phyloP scores from a whole-genome alignment of 1,284 basidiomycete genomes.

The Polyporus tsugae region DNA sequence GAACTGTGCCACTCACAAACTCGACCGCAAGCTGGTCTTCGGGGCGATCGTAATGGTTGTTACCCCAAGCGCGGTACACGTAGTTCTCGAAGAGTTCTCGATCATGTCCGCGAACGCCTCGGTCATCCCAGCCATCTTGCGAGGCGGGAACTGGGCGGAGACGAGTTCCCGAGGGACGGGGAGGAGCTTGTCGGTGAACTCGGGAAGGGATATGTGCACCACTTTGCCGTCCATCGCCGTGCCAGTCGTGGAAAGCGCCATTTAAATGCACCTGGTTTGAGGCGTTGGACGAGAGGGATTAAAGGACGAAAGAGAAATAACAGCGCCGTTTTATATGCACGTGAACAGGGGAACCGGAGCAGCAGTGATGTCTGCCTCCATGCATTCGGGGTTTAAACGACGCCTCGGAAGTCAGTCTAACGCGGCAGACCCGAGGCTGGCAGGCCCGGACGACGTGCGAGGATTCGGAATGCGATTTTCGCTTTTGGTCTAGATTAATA shows the following conservation, averaged over 20 bases:
- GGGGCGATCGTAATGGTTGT: not conserved
- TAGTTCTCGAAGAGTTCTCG: not conserved
- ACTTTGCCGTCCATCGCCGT: not conserved
- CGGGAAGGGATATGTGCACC: not conserved
- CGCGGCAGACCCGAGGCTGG: too few relatives aligned
- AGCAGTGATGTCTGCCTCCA: too few relatives aligned
- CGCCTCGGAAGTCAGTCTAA: too few relatives aligned
- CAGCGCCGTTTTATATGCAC: too few relatives aligned
- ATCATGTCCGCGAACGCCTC: not conserved
- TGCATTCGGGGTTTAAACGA: too few relatives aligned
- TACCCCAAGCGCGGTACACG: not conserved
- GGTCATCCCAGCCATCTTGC: not conserved
- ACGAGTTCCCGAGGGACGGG: not conserved
- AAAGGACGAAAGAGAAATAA: too few relatives aligned
- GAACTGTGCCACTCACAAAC: not conserved
- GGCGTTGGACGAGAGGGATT: too few relatives aligned
- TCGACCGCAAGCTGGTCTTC: not conserved
- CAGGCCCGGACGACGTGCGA: too few relatives aligned
- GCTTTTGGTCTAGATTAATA: too few relatives aligned
- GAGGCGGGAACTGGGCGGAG: not conserved
- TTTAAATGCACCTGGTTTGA: too few relatives aligned
- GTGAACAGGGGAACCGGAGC: too few relatives aligned
- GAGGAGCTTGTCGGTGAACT: not conserved
- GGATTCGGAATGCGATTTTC: too few relatives aligned
- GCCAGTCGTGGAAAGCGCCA: not conserved